Evolutionary conservation across 257 asterid genomes (phyloP).

Genomic region (Plantago ovata): DNA sequence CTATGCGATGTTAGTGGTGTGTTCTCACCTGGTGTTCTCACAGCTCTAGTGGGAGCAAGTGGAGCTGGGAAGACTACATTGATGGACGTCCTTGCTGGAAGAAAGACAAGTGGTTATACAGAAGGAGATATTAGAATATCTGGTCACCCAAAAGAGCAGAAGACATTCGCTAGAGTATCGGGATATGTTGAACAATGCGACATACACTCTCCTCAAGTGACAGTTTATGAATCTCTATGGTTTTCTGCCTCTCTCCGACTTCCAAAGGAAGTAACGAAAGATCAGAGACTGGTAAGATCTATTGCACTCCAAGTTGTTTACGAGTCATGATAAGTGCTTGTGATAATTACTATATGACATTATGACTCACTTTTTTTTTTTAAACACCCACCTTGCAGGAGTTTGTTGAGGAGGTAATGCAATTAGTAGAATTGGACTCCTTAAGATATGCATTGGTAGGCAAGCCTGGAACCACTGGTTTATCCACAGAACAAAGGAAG

Average conservation of each 20-base stretch:
- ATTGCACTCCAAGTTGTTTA: conserved; percentile 7
- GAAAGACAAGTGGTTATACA: conserved; percentile 82
- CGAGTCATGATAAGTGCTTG: not conserved
- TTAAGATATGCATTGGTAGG: conserved; percentile 83
- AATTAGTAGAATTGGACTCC: conserved; percentile 71
- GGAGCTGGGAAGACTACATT: conserved; percentile 97
- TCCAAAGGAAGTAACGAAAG: conserved; percentile 60
- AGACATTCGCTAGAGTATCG: conserved; percentile 73
- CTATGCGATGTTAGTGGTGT: conserved; percentile 75
- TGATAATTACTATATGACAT: too few relatives aligned
- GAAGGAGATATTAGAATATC: conserved; percentile 85
- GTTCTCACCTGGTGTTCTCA: conserved; percentile 83
- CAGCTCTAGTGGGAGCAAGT: conserved; percentile 87
- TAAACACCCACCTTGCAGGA: conserved; percentile 55
- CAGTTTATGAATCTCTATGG: conserved; percentile 72
- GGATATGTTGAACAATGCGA: conserved; percentile 96
- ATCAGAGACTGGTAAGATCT: conserved; percentile 61
- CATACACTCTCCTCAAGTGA: conserved; percentile 93
- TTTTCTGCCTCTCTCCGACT: conserved; percentile 82
- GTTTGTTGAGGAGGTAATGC: conserved; percentile 88
- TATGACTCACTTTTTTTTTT: too few relatives aligned
- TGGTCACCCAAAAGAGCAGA: conserved; percentile 74
- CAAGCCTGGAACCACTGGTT: conserved; percentile 75
- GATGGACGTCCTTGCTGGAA: conserved; percentile 94
- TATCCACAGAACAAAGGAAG: conserved; percentile 93